phyloP scores from a whole-genome alignment of 768 basidiomycete genomes.

The Phanerochaete carnosa region DNA sequence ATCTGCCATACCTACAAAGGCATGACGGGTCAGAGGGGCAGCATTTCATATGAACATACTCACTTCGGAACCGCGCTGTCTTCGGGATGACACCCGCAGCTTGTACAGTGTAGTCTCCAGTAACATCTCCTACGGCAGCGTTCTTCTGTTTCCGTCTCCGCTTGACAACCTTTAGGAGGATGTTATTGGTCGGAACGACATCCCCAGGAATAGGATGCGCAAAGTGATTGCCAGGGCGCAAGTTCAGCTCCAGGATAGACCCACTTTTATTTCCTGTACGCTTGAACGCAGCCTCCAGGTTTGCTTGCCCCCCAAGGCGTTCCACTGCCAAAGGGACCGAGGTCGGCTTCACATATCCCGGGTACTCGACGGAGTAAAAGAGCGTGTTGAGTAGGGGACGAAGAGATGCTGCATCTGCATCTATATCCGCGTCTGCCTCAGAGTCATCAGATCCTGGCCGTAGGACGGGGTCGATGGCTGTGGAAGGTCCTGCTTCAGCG shows the following conservation, averaged over 20 bases:
- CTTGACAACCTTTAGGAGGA: constrained; percentile 84
- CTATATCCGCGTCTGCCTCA: constrained; percentile 8
- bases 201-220: constrained; percentile 85
- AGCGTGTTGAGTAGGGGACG: constrained; percentile 50
- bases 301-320: constrained; percentile 65
- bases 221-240: constrained; percentile 73
- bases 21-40: background rate
- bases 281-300: constrained; percentile 75
- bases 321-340: constrained; percentile 63
- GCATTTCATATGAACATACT: constrained; percentile 28
- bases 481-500: constrained; percentile 9
- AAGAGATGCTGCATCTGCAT: constrained; percentile 31
- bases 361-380: constrained; percentile 87
- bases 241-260: constrained; percentile 69
- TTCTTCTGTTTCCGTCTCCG: constrained; percentile 49
- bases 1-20: constrained; percentile 79
- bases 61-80: constrained; percentile 88
- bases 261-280: constrained; percentile 60
- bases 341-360: constrained; percentile 69
- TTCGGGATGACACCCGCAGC: constrained; percentile 74
- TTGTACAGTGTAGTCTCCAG: constrained; percentile 74
- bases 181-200: constrained; percentile 69
- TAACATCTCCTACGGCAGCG: constrained; percentile 17
- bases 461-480: background rate
- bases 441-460: background rate